These are phyloP conservation scores for Cercospora citrullina DNA, from an alignment of 2,329 filamentous ascomycete species.

Conservation along the genomic window DNA sequence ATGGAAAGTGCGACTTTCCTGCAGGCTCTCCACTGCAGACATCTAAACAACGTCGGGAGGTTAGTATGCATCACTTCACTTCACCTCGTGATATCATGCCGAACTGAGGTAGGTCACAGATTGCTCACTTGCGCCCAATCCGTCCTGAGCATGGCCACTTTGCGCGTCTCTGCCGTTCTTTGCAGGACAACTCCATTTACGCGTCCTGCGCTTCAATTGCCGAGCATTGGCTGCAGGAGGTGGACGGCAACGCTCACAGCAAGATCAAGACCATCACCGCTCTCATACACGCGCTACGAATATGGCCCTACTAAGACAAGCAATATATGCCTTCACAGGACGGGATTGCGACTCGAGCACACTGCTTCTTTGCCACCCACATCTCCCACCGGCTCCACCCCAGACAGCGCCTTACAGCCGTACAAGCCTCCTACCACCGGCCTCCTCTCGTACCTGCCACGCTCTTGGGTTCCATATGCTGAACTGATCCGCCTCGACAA, in stretches of 20 bases:
- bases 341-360: not conserved
- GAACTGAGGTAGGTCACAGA: constrained; percentile 24
- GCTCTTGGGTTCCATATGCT: constrained; percentile 73
- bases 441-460: constrained; percentile 67
- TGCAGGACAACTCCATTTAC: constrained; percentile 21
- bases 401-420: constrained; percentile 14
- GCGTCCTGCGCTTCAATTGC: constrained; percentile 26
- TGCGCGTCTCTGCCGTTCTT: constrained; percentile 21
- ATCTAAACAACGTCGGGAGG: not conserved
- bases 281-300: not conserved
- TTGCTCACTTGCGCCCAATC: not conserved
- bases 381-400: not conserved
- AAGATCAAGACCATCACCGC: not conserved
- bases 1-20: not conserved
- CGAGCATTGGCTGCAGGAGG: constrained; percentile 14
- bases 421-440: constrained; percentile 73
- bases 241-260: constrained; percentile 18
- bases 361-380: not conserved
- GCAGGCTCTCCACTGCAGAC: not conserved
- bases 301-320: not conserved
- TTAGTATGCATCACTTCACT: not conserved
- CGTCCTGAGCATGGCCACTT: constrained; percentile 13
- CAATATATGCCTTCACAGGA: not conserved
- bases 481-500: constrained; percentile 81
- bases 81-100: not conserved